Percentiles rank a stretch among this genome's conserved stretches.
phyloP scores from a whole-genome alignment of 2,329 filamentous ascomycete genomes.

The Amauroascus verrucosus region DNA sequence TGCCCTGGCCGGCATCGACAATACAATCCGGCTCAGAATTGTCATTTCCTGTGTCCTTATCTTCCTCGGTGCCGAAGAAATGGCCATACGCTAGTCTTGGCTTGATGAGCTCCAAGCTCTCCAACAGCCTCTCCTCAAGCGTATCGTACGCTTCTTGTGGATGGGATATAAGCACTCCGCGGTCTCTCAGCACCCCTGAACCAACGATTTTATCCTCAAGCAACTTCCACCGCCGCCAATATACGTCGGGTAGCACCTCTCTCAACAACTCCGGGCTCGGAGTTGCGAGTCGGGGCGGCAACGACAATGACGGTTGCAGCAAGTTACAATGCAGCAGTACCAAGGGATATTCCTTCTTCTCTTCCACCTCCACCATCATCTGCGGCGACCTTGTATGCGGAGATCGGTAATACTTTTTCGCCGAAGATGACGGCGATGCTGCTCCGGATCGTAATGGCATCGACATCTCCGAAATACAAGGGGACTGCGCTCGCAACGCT shows the following conservation, averaged over 20 bases:
- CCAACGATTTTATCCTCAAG: conserved; percentile 44
- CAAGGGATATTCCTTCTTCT: conserved; percentile 43
- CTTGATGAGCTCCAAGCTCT: conserved; percentile 48
- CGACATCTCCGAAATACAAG: conserved; percentile 23
- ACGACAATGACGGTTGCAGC: conserved; percentile 43
- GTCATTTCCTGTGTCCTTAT: conserved; percentile 11
- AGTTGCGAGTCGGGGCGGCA: conserved; percentile 29
- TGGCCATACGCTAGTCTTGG: conserved; percentile 51
- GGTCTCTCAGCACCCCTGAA: conserved; percentile 46
- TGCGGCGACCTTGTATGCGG: conserved; percentile 19
- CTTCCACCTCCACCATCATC: neutral
- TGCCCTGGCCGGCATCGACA: conserved; percentile 27
- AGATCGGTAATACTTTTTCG: conserved; percentile 29
- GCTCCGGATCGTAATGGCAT: conserved; percentile 27
- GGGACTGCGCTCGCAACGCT: conserved; percentile 13
- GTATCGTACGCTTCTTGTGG: conserved; percentile 53
- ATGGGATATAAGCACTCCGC: conserved; percentile 53
- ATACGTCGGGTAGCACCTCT: conserved; percentile 40
- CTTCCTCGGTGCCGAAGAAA: conserved; percentile 37
- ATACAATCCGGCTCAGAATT: conserved; percentile 22
- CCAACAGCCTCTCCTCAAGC: conserved; percentile 51
- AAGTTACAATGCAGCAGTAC: conserved; percentile 53
- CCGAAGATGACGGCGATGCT: conserved; percentile 25
- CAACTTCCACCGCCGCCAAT: conserved; percentile 40
- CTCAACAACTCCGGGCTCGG: conserved; percentile 38